phyloP scores from a whole-genome alignment of 345 rosid species.

The Xanthoceras sorbifolium region DNA sequence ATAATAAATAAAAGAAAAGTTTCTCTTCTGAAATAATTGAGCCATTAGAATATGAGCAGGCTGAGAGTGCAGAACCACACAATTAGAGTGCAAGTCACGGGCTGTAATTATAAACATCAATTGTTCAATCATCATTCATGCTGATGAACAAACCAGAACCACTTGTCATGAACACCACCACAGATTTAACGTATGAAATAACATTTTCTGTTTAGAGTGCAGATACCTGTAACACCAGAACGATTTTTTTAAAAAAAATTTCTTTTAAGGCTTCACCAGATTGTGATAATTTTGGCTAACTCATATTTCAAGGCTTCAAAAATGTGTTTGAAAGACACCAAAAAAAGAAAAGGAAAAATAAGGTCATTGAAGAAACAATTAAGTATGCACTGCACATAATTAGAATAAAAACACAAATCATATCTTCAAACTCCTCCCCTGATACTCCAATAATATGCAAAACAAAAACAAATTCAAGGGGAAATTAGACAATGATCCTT shows the following conservation, averaged over 20 bases:
- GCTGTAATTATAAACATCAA: not conserved
- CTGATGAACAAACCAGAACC: not conserved
- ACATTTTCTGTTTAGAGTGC: too few species aligned
- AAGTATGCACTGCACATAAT: not conserved
- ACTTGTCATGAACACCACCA: not conserved
- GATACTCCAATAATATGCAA: conserved; percentile 17
- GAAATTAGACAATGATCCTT: conserved; percentile 11
- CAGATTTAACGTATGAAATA: not conserved
- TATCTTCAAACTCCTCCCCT: conserved; percentile 24
- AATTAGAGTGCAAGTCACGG: not conserved
- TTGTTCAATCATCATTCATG: not conserved
- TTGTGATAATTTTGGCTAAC: too few species aligned
- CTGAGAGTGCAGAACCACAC: not conserved
- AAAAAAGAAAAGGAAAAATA: too few species aligned
- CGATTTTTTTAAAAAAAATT: too few species aligned
- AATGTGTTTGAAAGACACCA: not conserved
- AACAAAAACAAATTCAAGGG: conserved; percentile 11
- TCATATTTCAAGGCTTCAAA: not conserved
- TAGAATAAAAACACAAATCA: conserved; percentile 29
- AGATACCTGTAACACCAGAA: too few species aligned
- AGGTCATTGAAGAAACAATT: not conserved
- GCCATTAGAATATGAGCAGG: too few species aligned
- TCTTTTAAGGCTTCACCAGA: too few species aligned
- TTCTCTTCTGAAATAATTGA: not conserved
- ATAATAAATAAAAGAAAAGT: too few species aligned